Evolutionary conservation across 768 basidiomycete genomes (phyloP).

Genomic region (Tricholoma sp.): DNA sequence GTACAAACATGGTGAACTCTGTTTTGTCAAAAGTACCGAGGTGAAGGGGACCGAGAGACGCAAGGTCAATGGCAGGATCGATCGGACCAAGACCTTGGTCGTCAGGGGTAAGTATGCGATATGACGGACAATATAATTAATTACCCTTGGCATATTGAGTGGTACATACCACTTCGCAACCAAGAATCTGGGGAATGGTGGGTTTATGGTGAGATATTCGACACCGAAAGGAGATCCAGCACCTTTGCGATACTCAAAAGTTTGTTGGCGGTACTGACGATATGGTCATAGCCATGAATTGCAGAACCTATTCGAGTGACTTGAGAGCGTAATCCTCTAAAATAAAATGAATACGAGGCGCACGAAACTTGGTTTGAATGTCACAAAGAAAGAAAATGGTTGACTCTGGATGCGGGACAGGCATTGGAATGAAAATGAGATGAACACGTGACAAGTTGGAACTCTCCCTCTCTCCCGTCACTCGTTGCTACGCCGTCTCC

Average conservation of each 20-base stretch:
- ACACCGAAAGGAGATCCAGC: not conserved
- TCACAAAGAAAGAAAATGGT: slow-evolving; percentile 81
- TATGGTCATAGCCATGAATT: slow-evolving; percentile 67
- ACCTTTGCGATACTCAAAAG: slow-evolving; percentile 76
- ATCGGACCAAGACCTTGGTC: slow-evolving; percentile 62
- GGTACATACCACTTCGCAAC: slow-evolving; percentile 71
- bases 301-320: slow-evolving; percentile 25
- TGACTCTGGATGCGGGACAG: slow-evolving; percentile 18
- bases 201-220: not conserved
- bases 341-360: slow-evolving; percentile 13
- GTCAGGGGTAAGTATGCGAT: not conserved
- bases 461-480: slow-evolving; percentile 7
- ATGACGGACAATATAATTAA: not conserved
- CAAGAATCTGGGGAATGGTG: slow-evolving; percentile 41
- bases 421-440: slow-evolving; percentile 12
- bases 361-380: slow-evolving; percentile 73
- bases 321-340: not conserved
- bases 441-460: not conserved
- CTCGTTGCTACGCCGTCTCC: slow-evolving; percentile 6
- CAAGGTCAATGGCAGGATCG: slow-evolving; percentile 53
- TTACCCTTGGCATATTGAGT: slow-evolving; percentile 83
- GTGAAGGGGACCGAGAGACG: slow-evolving; percentile 49
- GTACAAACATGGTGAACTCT: slow-evolving; percentile 81
- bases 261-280: slow-evolving; percentile 68
- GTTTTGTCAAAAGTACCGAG: slow-evolving; percentile 70